Evolutionary conservation across 768 basidiomycete genomes (phyloP), one percentile per base, ranked within the genome.

Genomic region (Serendipita sp.): DNA sequence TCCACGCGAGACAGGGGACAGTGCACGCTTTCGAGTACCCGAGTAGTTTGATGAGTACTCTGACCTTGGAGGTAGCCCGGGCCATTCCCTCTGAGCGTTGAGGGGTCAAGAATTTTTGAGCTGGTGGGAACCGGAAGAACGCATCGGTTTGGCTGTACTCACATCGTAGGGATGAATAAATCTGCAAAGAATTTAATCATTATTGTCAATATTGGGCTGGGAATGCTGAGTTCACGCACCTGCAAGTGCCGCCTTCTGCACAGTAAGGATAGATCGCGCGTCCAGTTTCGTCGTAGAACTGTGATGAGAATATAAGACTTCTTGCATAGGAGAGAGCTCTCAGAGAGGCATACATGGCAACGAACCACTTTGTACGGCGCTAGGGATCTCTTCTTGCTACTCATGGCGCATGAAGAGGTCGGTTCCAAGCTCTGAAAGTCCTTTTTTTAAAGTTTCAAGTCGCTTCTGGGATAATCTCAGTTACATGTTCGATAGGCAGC

Each of bases 201-300:
- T 70, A 68, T 38, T 69, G 65, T 66, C 64, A 65, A 28, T 66
- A 66, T 56, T 56, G 17, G 31, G 9, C 9, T 50, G 48, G 65
- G 38, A 38, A 42, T 51, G 60, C 33, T 58, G 67, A 5, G 14
- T 38, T 14, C 62, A 71, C 76, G 61, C 66, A 79, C 81, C 81
- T 78, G 70, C 81, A 82, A 41, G 69, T 72, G 44, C 71, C 72
- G 30, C 81, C 81, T 65, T 81, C 75, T 38, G 68, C 74, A 65
- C 81, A 82, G 30, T 70, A 71, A 5, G 77, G 76, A 62, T 72
- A 73, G 53, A 79, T 69, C 2, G 75, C 70, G 24, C 69, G 70
- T 14, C 80, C 81, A 43, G 70, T 67, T 61, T 72, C 72, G 64
- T 80, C 77, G 60, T 77, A 82, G 68, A 82, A 75, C 81, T 38